A percentile compares a stretch with the other conserved stretches of the same genome.
Conservation (phyloP, 192 early-diverging fungal species). For the Pilaira anomala region DNA sequence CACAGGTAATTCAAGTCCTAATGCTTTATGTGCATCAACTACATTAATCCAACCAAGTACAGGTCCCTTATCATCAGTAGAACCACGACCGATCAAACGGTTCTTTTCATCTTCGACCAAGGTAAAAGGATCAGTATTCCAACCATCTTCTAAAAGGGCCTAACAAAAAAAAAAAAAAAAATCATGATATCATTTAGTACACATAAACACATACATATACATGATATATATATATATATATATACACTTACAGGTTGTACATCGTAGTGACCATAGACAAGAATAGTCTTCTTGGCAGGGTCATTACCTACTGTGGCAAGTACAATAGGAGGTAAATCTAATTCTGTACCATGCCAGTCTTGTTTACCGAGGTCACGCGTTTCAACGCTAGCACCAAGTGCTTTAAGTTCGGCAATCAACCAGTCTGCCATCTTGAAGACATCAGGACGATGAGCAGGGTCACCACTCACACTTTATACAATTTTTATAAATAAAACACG, state of each 20-base stretch:
- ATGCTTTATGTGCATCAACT: conserved; percentile 88
- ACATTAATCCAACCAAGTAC: conserved; percentile 97
- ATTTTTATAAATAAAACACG: background rate
- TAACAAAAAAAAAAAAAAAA: conserved; percentile 16
- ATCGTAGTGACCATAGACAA: conserved; percentile 98
- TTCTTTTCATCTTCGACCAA: conserved; percentile 83
- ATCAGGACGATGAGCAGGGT: conserved; percentile 68
- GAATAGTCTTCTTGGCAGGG: conserved; percentile 90
- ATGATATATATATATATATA: background rate
- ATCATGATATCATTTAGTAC: background rate
- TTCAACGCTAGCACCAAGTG: conserved; percentile 64
- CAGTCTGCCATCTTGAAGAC: conserved; percentile 91
- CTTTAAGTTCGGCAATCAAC: conserved; percentile 71
- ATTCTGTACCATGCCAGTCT: conserved; percentile 67
- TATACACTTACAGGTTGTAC: conserved; percentile 92
- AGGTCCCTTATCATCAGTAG: conserved; percentile 97
- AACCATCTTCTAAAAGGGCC: conserved; percentile 78
- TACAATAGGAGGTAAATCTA: conserved; percentile 90
- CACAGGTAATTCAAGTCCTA: conserved; percentile 88
- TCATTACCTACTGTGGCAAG: conserved; percentile 89
- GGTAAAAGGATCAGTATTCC: conserved; percentile 89
- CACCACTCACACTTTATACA: conserved; percentile 64
- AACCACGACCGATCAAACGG: conserved; percentile 85
- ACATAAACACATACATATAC: background rate
- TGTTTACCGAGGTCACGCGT: conserved; percentile 80